These are phyloP conservation scores for Claviceps africana DNA, from an alignment of 2,329 filamentous ascomycete species.

Conservation along the genomic window DNA sequence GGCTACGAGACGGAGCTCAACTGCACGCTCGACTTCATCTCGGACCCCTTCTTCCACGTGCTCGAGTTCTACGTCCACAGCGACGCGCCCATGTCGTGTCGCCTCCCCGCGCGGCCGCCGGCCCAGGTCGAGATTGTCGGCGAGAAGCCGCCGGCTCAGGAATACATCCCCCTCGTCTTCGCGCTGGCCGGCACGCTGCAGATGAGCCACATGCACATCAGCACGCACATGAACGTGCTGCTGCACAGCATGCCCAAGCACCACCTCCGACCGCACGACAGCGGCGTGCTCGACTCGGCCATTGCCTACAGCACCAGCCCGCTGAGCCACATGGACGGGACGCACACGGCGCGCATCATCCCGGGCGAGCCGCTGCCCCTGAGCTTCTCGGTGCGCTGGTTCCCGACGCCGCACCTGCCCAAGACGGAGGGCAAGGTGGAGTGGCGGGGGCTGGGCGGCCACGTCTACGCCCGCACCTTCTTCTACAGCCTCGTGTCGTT, in stretches of 20 bases:
- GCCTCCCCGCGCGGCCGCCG: conserved; percentile 64
- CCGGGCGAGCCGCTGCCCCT: conserved; percentile 78
- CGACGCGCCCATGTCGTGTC: conserved; percentile 85
- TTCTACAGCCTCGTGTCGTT: conserved; percentile 50
- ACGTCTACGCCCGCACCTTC: conserved; percentile 48
- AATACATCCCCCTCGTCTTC: conserved; percentile 75
- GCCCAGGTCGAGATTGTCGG: conserved; percentile 40
- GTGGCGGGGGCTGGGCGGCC: conserved; percentile 51
- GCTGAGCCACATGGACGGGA: conserved; percentile 43
- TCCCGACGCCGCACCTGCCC: conserved; percentile 58
- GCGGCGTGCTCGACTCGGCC: conserved; percentile 73
- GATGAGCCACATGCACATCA: conserved; percentile 77
- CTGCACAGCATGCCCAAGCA: conserved; percentile 56
- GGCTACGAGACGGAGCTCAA: conserved; percentile 70
- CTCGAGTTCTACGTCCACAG: conserved; percentile 97
- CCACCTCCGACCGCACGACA: conserved; percentile 48
- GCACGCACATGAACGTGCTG: conserved; percentile 78
- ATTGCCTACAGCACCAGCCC: conserved; percentile 76
- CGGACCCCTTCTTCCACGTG: conserved; percentile 72
- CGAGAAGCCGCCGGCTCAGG: conserved; percentile 33
- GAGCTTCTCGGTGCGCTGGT: conserved; percentile 74
- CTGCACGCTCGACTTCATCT: conserved; percentile 66
- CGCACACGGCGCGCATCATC: conserved; percentile 51
- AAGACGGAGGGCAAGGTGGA: conserved; percentile 50
- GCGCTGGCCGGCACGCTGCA: conserved; percentile 83